These are phyloP conservation scores for Phialemonium atrogriseum DNA, from an alignment of 2,329 filamentous ascomycete genomes.

Conservation along the genomic window DNA sequence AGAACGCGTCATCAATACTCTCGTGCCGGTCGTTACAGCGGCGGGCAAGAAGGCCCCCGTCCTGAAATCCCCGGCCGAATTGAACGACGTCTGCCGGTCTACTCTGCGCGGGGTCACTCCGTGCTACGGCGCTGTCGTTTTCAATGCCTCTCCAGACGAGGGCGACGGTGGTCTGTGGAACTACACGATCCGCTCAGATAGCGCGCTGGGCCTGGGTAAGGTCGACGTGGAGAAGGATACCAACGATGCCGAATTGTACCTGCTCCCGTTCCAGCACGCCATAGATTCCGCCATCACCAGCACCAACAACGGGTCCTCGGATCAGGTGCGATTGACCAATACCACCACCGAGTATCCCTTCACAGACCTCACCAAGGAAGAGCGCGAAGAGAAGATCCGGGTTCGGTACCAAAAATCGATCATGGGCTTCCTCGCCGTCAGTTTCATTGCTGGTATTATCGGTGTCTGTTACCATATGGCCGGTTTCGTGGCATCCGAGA, in stretches of 20 bases:
- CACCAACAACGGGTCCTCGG: conserved; percentile 1
- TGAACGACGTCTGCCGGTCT: conserved; percentile 44
- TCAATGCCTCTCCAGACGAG: conserved; percentile 66
- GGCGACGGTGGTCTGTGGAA: conserved; percentile 66
- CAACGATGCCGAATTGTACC: conserved; percentile 72
- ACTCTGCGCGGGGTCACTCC: conserved; percentile 55
- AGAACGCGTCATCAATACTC: conserved; percentile 55
- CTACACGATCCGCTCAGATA: conserved; percentile 75
- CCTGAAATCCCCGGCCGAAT: conserved; percentile 15
- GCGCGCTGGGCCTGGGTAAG: conserved; percentile 53
- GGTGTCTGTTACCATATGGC: conserved; percentile 82
- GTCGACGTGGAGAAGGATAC: conserved; percentile 55
- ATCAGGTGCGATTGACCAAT: conserved; percentile 22
- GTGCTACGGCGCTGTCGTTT: conserved; percentile 66
- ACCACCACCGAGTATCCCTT: conserved; percentile 64
- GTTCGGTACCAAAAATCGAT: conserved; percentile 63
- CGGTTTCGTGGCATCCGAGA: conserved; percentile 75
- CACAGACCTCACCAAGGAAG: conserved; percentile 60
- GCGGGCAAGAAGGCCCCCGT: conserved; percentile 37
- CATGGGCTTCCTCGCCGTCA: conserved; percentile 67
- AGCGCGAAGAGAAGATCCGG: conserved; percentile 59
- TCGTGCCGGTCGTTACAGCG: conserved; percentile 49
- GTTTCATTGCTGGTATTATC: conserved; percentile 71
- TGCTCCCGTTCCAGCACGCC: conserved; percentile 70
- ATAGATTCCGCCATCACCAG: conserved; percentile 65